Evolutionary conservation across 2,329 filamentous ascomycete species (phyloP).

Genomic region (Phialophora tarda): DNA sequence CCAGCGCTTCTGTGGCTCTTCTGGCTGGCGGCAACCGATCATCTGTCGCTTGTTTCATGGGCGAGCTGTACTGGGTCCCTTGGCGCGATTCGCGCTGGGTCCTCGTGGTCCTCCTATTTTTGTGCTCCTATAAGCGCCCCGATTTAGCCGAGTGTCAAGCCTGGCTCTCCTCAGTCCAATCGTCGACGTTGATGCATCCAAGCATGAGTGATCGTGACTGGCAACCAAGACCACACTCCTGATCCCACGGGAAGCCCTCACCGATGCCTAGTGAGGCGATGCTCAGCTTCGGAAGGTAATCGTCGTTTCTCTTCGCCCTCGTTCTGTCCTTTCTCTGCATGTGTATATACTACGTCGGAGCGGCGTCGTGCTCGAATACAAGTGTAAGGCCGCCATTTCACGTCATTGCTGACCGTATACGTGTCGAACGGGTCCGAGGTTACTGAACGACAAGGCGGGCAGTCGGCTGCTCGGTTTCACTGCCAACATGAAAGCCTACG

Average conservation of each 20-base stretch:
- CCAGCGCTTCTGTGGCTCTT: slow-evolving; percentile 23
- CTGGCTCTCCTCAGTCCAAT: slow-evolving; percentile 30
- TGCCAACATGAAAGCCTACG: slow-evolving; percentile 33
- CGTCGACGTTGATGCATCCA: slow-evolving; percentile 31
- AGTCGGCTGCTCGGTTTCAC: slow-evolving; percentile 22
- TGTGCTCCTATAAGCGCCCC: slow-evolving; percentile 34
- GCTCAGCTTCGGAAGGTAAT: slow-evolving; percentile 25
- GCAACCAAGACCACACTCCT: slow-evolving; percentile 7
- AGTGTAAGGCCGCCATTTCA: slow-evolving; percentile 18
- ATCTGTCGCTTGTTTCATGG: slow-evolving; percentile 33
- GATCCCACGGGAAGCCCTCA: slow-evolving; percentile 16
- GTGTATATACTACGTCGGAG: slow-evolving; percentile 5
- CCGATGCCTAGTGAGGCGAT: slow-evolving; percentile 26
- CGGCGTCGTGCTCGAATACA: slow-evolving; percentile 10
- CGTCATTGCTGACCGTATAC: slow-evolving; percentile 29
- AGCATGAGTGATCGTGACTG: slow-evolving; percentile 33
- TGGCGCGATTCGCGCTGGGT: slow-evolving; percentile 21
- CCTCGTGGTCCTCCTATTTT: slow-evolving; percentile 17
- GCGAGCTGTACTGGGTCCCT: neutral
- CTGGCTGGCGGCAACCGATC: slow-evolving; percentile 27
- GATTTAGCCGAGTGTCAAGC: slow-evolving; percentile 31
- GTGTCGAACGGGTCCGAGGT: slow-evolving; percentile 9
- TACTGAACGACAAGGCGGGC: slow-evolving; percentile 11
- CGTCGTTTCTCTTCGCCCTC: slow-evolving; percentile 14
- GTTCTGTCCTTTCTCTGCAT: slow-evolving; percentile 13